Evolutionary conservation across 2,329 filamentous ascomycete species (phyloP).

Genomic region (Sporothrix pallida): DNA sequence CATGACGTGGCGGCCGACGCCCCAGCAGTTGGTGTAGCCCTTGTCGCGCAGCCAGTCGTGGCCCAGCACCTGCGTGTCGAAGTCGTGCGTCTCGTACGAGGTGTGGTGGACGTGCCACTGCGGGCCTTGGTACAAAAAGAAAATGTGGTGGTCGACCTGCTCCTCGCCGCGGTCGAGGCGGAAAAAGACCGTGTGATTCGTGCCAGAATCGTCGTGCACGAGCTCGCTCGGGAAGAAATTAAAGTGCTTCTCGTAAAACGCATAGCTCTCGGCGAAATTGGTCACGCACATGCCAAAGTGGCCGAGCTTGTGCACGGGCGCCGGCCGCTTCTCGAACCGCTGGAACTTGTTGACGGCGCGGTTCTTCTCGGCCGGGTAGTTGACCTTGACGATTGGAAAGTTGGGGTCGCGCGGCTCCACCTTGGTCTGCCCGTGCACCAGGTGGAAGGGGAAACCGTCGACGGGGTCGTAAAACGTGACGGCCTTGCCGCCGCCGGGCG

Average conservation of each 20-base stretch:
- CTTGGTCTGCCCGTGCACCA: conserved; percentile 59
- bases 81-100: conserved; percentile 73
- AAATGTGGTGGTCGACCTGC: conserved; percentile 57
- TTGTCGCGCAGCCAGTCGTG: conserved; percentile 70
- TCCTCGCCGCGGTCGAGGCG: conserved; percentile 53
- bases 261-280: conserved; percentile 54
- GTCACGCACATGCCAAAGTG: conserved; percentile 62
- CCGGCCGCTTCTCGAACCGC: conserved; percentile 55
- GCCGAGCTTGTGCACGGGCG: conserved; percentile 56
- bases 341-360: conserved; percentile 56
- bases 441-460: conserved; percentile 62
- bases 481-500: conserved; percentile 60
- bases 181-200: conserved; percentile 53
- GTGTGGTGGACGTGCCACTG: conserved; percentile 68
- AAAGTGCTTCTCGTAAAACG: conserved; percentile 58
- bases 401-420: conserved; percentile 50
- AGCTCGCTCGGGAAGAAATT: conserved; percentile 59
- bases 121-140: conserved; percentile 57
- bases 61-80: conserved; percentile 71
- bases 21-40: conserved; percentile 71
- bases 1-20: conserved; percentile 71
- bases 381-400: conserved; percentile 51
- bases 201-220: conserved; percentile 47
- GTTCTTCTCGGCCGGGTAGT: conserved; percentile 58
- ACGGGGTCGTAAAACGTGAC: conserved; percentile 60